phyloP scores from a whole-genome alignment of 257 asterid genomes.

The Ocimum tenuiflorum region DNA sequence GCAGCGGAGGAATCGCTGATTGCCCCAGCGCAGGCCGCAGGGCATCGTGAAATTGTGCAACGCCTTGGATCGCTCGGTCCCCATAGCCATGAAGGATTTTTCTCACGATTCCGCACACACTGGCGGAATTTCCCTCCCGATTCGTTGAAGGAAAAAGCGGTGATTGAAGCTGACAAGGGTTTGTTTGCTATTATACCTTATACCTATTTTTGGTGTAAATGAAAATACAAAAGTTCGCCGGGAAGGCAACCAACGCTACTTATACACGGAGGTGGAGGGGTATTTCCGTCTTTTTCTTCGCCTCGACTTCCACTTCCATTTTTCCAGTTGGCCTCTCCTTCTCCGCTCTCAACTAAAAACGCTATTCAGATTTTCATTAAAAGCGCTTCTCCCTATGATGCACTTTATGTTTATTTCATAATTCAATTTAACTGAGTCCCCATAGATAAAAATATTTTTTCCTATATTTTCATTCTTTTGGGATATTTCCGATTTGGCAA shows the following conservation, averaged over 20 bases:
- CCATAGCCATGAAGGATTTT: slow-evolving; percentile 39
- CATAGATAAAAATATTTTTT: too few species aligned
- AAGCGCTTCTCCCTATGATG: too few species aligned
- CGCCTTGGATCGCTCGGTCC: slow-evolving; percentile 46
- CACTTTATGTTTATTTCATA: too few species aligned
- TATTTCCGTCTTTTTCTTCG: slow-evolving; percentile 3
- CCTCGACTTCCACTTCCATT: background rate
- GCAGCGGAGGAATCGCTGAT: slow-evolving; percentile 46
- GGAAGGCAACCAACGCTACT: slow-evolving; percentile 23
- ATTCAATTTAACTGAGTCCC: too few species aligned
- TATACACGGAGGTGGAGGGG: slow-evolving; percentile 33
- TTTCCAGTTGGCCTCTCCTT: slow-evolving; percentile 5
- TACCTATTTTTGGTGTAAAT: slow-evolving; percentile 15
- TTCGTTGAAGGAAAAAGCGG: background rate
- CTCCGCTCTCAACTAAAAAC: too few species aligned
- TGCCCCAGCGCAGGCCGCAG: slow-evolving; percentile 45
- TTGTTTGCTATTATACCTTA: slow-evolving; percentile 19
- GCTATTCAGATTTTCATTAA: too few species aligned
- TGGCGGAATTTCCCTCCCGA: background rate
- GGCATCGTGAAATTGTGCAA: slow-evolving; percentile 61
- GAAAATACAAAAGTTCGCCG: slow-evolving; percentile 53
- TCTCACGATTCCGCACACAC: slow-evolving; percentile 20
- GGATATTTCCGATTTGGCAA: too few species aligned
- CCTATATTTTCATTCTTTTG: too few species aligned
- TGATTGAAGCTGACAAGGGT: slow-evolving; percentile 14